A percentile compares a stretch with the other conserved stretches of the same genome.
phyloP scores from a whole-genome alignment of 2,329 filamentous ascomycete species.

The Cadophora malorum region DNA sequence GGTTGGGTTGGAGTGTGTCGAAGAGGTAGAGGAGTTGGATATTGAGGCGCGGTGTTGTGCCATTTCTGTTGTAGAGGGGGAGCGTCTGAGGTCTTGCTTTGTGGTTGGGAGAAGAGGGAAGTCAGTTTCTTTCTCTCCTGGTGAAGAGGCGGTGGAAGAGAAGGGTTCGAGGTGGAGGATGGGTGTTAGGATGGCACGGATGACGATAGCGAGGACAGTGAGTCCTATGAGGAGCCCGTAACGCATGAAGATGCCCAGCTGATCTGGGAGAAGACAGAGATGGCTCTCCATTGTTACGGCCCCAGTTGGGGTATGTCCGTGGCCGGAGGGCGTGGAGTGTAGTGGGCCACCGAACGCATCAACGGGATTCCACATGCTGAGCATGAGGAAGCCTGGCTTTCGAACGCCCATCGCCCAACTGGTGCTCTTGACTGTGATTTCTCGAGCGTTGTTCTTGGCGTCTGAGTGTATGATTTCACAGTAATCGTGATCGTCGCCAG shows the following conservation, averaged over 20 bases:
- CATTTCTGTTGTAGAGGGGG: constrained; percentile 23
- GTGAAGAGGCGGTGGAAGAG: constrained; percentile 25
- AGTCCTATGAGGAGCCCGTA: constrained; percentile 71
- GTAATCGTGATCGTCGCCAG: constrained; percentile 97
- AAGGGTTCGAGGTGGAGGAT: constrained; percentile 53
- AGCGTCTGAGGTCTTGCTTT: constrained; percentile 34
- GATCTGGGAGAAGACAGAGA: constrained; percentile 88
- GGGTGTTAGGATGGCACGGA: constrained; percentile 64
- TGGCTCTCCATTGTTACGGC: constrained; percentile 80
- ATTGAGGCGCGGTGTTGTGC: not conserved
- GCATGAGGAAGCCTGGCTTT: constrained; percentile 83
- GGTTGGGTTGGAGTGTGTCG: constrained; percentile 36
- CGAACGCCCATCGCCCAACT: constrained; percentile 97
- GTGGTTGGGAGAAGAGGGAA: constrained; percentile 37
- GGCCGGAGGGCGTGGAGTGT: constrained; percentile 37
- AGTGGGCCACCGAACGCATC: constrained; percentile 62
- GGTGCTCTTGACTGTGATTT: constrained; percentile 95
- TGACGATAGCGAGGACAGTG: constrained; percentile 56
- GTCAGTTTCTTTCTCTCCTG: constrained; percentile 21
- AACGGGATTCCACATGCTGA: constrained; percentile 92
- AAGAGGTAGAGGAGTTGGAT: constrained; percentile 43
- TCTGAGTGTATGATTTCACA: constrained; percentile 82
- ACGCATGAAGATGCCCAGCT: constrained; percentile 80
- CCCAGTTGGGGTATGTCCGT: constrained; percentile 47
- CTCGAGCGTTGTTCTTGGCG: constrained; percentile 64